Conservation (phyloP, 148 eudicot species). For the Silene latifolia region DNA sequence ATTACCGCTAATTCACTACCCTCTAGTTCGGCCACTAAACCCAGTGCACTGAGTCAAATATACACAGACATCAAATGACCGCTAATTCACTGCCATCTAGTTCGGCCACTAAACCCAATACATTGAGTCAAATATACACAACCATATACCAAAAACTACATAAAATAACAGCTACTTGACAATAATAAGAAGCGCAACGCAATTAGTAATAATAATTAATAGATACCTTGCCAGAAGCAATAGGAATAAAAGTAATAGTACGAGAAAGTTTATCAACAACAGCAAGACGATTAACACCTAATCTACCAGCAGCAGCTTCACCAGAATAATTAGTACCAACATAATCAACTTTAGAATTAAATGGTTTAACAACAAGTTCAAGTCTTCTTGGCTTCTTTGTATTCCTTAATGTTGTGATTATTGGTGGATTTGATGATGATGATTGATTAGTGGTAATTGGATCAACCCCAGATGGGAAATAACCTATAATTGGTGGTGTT, state of each 20-base stretch:
- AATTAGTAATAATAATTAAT: too few species aligned
- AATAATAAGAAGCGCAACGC: not conserved
- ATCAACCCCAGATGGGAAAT: conserved; percentile 56
- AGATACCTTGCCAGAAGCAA: conserved; percentile 63
- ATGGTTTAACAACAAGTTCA: conserved; percentile 51
- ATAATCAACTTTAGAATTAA: conserved; percentile 39
- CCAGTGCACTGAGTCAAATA: too few species aligned
- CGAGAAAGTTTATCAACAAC: conserved; percentile 53
- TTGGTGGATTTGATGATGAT: conserved; percentile 5
- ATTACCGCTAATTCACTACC: too few species aligned
- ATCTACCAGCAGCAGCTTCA: conserved; percentile 56
- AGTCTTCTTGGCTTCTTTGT: conserved; percentile 34
- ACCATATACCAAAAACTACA: too few species aligned
- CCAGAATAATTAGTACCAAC: conserved; percentile 53
- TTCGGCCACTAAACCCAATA: too few species aligned
- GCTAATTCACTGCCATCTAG: too few species aligned
- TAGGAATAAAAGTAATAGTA: conserved; percentile 53
- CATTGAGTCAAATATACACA: too few species aligned
- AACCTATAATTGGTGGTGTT: conserved; percentile 48
- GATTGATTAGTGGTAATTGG: conserved; percentile 22
- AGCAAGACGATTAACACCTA: conserved; percentile 58
- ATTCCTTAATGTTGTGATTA: conserved; percentile 34
- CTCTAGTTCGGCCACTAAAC: too few species aligned
- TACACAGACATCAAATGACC: too few species aligned
- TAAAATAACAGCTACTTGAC: too few species aligned